These are phyloP conservation scores for Combretum micranthum DNA, from an alignment of 345 rosid genomes.

Conservation along the genomic window DNA sequence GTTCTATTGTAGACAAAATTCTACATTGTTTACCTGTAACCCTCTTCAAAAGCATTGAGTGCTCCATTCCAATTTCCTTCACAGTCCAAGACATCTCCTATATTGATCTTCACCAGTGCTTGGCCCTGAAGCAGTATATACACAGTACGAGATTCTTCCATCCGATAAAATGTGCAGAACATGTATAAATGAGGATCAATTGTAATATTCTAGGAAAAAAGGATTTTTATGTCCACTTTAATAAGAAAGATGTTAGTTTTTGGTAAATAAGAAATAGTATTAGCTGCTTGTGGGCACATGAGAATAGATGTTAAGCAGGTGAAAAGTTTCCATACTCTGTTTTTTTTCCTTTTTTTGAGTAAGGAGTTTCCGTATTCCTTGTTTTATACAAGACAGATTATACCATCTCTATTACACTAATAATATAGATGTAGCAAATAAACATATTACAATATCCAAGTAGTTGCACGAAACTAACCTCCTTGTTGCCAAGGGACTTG, in stretches of 20 bases:
- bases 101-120: constrained; percentile 72
- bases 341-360: no score
- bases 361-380: no score
- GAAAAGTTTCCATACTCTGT: no score
- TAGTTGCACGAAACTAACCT: constrained; percentile 41
- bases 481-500: constrained; percentile 67
- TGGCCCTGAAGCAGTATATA: constrained; percentile 59
- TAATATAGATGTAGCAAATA: no score
- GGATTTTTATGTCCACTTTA: neutral
- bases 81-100: constrained; percentile 69
- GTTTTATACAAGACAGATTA: no score
- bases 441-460: constrained; percentile 2
- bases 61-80: constrained; percentile 72
- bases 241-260: neutral
- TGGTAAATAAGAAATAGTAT: no score
- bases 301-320: neutral
- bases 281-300: neutral
- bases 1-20: no score
- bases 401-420: no score
- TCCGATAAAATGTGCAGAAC: neutral
- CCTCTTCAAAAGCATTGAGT: constrained; percentile 65
- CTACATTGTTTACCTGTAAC: constrained; percentile 49
- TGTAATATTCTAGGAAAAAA: neutral
- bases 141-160: constrained; percentile 16
- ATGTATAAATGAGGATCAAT: neutral